Evolutionary conservation across 768 basidiomycete species (phyloP).

Genomic region (Lactarius akahatsu): DNA sequence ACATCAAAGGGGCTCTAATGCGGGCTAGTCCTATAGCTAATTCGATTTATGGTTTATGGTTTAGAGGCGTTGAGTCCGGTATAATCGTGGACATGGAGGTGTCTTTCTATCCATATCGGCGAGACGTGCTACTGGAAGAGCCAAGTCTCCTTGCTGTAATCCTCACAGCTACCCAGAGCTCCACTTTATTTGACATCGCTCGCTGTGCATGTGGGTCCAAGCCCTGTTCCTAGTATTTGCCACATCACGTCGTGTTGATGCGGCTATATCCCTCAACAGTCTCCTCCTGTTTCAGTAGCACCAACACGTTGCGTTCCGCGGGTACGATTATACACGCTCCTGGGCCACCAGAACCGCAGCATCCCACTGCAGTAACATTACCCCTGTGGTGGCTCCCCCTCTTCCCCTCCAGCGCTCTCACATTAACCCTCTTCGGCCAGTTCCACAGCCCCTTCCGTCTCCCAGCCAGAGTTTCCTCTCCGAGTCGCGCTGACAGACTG

Average conservation of each 20-base stretch:
- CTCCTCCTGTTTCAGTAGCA: slow-evolving; percentile 11
- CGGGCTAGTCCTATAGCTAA: slow-evolving; percentile 16
- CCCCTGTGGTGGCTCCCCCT: slow-evolving; percentile 12
- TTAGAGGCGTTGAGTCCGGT: not conserved
- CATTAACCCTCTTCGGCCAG: not conserved
- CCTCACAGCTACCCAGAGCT: not conserved
- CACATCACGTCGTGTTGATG: slow-evolving; percentile 5
- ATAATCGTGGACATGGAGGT: not conserved
- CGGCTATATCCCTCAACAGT: slow-evolving; percentile 10
- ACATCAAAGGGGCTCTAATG: slow-evolving; percentile 10
- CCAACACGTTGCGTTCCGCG: slow-evolving; percentile 5
- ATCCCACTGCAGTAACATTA: slow-evolving; percentile 12
- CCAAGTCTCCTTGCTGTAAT: not conserved
- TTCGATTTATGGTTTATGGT: slow-evolving; percentile 6
- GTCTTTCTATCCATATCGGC: not conserved
- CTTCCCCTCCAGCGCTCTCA: slow-evolving; percentile 1
- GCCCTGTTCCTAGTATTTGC: slow-evolving; percentile 11
- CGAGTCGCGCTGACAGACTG: not conserved
- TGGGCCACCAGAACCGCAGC: not conserved
- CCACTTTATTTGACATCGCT: slow-evolving; percentile 9
- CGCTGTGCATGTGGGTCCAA: not conserved
- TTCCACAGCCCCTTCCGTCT: not conserved
- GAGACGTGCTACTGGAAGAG: not conserved
- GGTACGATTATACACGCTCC: not conserved
- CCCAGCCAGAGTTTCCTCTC: not conserved